Percentiles rank a stretch among this genome's conserved stretches.
Evolutionary conservation across 495 filamentous ascomycete species (phyloP).

Genomic region (Aspergillus incahuasiensis): DNA sequence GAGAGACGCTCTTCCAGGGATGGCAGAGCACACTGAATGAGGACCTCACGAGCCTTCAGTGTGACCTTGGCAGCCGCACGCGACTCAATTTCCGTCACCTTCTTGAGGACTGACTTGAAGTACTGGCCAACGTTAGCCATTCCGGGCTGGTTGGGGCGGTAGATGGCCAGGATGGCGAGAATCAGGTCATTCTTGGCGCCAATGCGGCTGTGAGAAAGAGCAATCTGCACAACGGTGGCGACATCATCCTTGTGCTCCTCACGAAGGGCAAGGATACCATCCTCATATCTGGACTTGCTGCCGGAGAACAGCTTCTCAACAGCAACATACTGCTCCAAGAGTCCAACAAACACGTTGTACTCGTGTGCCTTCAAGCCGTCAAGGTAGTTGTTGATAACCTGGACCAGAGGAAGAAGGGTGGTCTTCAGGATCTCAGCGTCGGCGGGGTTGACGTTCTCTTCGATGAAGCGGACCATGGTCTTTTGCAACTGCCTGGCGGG

Average conservation of each 20-base stretch:
- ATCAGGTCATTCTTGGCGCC: constrained; percentile 93
- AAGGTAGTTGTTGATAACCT: constrained; percentile 75
- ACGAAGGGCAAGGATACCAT: constrained; percentile 87
- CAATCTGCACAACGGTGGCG: constrained; percentile 72
- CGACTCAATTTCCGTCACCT: constrained; percentile 86
- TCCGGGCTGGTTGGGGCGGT: constrained; percentile 89
- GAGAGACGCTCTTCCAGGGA: constrained; percentile 90
- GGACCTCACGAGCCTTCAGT: constrained; percentile 90
- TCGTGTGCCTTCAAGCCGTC: constrained; percentile 92
- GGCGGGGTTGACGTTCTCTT: constrained; percentile 69
- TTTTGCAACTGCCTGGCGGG: constrained; percentile 84
- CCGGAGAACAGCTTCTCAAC: constrained; percentile 85
- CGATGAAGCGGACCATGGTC: constrained; percentile 79
- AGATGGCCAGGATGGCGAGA: constrained; percentile 87
- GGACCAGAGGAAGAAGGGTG: constrained; percentile 69
- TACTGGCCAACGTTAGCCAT: constrained; percentile 82
- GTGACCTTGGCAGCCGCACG: constrained; percentile 91
- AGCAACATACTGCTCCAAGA: constrained; percentile 74
- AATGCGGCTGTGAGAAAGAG: constrained; percentile 89
- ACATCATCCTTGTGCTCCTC: constrained; percentile 96
- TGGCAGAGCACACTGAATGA: constrained; percentile 94
- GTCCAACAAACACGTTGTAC: constrained; percentile 70
- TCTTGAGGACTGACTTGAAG: constrained; percentile 77
- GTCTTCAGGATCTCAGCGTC: constrained; percentile 69
- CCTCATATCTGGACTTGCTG: constrained; percentile 81